phyloP scores from a whole-genome alignment of 2,329 filamentous ascomycete genomes.

The Aspergillus japonicus region DNA sequence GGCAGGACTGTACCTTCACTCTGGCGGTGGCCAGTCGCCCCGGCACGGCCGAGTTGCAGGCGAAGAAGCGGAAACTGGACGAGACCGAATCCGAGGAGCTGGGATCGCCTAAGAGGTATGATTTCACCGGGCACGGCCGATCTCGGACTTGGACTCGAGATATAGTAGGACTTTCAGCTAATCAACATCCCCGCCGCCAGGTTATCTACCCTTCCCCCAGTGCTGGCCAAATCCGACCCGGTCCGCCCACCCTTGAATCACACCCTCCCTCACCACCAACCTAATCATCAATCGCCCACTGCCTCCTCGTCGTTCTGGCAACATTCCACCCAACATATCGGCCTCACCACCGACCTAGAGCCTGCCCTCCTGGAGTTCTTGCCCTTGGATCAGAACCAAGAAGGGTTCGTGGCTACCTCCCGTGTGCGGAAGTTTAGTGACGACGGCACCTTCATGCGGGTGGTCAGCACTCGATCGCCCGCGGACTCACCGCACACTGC shows the following conservation, averaged over 20 bases:
- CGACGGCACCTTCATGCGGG: slow-evolving; percentile 43
- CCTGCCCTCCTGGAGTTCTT: slow-evolving; percentile 41
- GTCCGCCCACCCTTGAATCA: slow-evolving; percentile 17
- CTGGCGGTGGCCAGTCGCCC: slow-evolving; percentile 24
- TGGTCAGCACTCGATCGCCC: slow-evolving; percentile 33
- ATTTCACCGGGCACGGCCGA: slow-evolving; percentile 15
- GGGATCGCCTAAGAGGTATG: slow-evolving; percentile 40
- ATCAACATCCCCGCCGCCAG: slow-evolving; percentile 22
- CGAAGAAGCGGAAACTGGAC: slow-evolving; percentile 44
- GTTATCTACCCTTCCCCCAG: slow-evolving; percentile 24
- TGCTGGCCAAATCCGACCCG: slow-evolving; percentile 21
- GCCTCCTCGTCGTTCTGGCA: slow-evolving; percentile 36
- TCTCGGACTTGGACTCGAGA: slow-evolving; percentile 22
- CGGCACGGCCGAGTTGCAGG: slow-evolving; percentile 22
- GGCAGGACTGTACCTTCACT: slow-evolving; percentile 45
- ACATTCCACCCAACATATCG: slow-evolving; percentile 43
- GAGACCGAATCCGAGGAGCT: slow-evolving; percentile 27
- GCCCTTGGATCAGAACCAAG: slow-evolving; percentile 41
- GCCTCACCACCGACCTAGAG: slow-evolving; percentile 45
- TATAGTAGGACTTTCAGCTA: slow-evolving; percentile 15
- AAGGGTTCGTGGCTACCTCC: slow-evolving; percentile 36
- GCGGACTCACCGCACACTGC: slow-evolving; percentile 33
- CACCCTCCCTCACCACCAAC: background rate
- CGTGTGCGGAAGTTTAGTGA: slow-evolving; percentile 40
- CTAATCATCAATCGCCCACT: slow-evolving; percentile 24